Evolutionary conservation across 768 basidiomycete species (phyloP).

Genomic region (Cyclocybe cylindracea): DNA sequence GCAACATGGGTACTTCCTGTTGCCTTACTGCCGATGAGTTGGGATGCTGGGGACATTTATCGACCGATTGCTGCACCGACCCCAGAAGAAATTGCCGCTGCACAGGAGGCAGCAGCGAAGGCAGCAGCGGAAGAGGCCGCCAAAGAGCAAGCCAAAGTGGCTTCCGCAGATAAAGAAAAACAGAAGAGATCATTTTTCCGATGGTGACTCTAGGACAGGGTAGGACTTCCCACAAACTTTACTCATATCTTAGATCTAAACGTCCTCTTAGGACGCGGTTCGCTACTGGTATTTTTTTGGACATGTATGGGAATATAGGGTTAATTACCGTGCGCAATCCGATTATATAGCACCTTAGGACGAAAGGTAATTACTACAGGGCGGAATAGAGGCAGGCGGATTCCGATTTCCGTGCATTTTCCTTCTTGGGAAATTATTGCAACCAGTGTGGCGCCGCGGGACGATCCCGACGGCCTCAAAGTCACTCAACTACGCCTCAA

Average conservation of each 20-base stretch:
- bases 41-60: constrained; percentile 55
- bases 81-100: constrained; percentile 18
- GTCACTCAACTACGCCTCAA: too few relatives aligned
- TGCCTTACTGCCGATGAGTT: constrained; percentile 71
- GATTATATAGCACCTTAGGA: too few relatives aligned
- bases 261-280: too few relatives aligned
- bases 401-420: too few relatives aligned
- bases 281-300: too few relatives aligned
- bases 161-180: constrained; percentile 1
- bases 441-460: too few relatives aligned
- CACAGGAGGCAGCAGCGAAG: constrained; percentile 6
- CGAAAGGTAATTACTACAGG: too few relatives aligned
- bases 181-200: constrained; percentile 22
- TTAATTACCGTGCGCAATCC: too few relatives aligned
- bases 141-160: constrained; percentile 7
- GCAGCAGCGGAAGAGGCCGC: constrained; percentile 11
- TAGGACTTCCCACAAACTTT: neutral
- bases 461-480: too few relatives aligned
- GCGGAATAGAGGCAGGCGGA: too few relatives aligned
- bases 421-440: too few relatives aligned
- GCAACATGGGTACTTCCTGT: constrained; percentile 85
- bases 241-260: neutral
- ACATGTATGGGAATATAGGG: too few relatives aligned
- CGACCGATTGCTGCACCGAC: constrained; percentile 29
- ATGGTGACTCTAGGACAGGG: constrained; percentile 14